Evolutionary conservation across 139 green algal genomes (phyloP).

Genomic region (Micractinium conductrix): DNA sequence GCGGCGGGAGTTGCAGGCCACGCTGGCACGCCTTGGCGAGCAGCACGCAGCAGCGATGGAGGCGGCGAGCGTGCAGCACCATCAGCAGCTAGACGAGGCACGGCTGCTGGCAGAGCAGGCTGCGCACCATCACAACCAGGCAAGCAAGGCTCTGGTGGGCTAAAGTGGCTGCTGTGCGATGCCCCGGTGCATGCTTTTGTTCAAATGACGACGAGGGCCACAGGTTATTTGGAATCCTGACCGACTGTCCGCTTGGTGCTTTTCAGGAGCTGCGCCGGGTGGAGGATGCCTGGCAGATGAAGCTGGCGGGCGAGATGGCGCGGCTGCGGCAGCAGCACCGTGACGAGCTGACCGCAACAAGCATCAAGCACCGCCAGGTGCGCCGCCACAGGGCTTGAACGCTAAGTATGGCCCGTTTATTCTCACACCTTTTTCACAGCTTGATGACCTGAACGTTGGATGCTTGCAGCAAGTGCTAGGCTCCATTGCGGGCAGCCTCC

Average conservation of each 20-base stretch:
- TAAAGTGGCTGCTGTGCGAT: neutral
- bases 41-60: neutral
- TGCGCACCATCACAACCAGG: slow-evolving; percentile 6
- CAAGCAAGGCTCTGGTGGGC: neutral
- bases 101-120: slow-evolving; percentile 9
- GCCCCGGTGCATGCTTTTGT: neutral
- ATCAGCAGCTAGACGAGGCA: slow-evolving; percentile 11
- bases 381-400: neutral
- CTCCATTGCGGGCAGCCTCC: no score
- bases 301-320: neutral
- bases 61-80: neutral
- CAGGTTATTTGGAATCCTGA: no score
- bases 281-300: neutral
- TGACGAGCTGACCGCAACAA: neutral
- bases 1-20: neutral
- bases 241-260: neutral
- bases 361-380: neutral
- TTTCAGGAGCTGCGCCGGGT: neutral
- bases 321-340: neutral
- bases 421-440: neutral
- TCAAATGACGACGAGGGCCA: neutral
- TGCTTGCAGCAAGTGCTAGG: no score
- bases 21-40: neutral
- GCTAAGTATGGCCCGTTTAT: neutral
- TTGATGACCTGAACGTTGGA: no score